phyloP scores from a whole-genome alignment of 129 eudicot species.

The Flaveria brownii region DNA sequence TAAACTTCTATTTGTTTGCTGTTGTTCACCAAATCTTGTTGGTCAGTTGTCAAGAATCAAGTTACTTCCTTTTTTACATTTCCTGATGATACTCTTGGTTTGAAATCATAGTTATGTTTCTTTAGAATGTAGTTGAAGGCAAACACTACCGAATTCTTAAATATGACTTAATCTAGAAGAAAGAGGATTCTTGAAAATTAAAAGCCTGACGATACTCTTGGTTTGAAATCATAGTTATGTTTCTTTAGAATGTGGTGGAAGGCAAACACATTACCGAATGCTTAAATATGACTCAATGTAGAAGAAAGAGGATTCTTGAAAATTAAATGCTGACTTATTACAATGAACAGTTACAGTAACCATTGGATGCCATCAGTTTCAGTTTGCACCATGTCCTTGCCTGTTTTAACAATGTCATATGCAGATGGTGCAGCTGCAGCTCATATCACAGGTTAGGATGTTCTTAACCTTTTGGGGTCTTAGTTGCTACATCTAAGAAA shows the following conservation, averaged over 20 bases:
- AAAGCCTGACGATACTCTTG: background rate
- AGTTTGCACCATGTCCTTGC: background rate
- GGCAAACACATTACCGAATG: too few species aligned
- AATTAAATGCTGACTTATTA: too few species aligned
- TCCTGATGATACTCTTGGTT: background rate
- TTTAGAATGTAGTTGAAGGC: too few species aligned
- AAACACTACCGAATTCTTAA: too few species aligned
- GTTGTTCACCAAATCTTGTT: background rate
- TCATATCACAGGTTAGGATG: conserved; percentile 32
- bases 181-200: too few species aligned
- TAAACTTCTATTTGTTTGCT: background rate
- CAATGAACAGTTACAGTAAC: background rate
- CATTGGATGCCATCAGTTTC: background rate
- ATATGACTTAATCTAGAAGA: too few species aligned
- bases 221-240: too few species aligned
- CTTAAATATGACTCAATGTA: too few species aligned
- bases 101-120: too few species aligned
- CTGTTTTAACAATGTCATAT: conserved; percentile 43
- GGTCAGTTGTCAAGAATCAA: background rate
- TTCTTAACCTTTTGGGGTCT: conserved; percentile 18
- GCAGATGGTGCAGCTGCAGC: conserved; percentile 57
- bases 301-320: too few species aligned
- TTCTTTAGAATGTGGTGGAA: too few species aligned
- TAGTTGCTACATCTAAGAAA: background rate
- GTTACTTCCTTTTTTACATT: background rate